Base-by-base conservation (phyloP, 2,329 filamentous ascomycete genomes). In the Emericellopsis atlantica region DNA sequence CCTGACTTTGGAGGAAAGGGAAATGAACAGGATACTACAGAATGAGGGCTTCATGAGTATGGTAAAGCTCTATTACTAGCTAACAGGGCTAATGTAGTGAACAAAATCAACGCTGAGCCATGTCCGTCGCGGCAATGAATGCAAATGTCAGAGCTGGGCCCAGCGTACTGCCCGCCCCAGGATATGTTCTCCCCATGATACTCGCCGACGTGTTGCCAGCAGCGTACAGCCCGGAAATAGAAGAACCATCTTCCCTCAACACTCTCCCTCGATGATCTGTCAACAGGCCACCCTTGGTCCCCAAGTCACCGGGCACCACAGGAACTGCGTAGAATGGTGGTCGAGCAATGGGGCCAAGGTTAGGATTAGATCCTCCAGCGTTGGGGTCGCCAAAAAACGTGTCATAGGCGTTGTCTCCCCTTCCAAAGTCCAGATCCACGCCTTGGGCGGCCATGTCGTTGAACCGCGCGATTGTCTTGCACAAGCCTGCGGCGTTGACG, bases 71-170 rank as follows among this genome's bases (percentile, higher is more conserved):
- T 26, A 10, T 26, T 26, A 26, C 24, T 26, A 26, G 24, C 10
- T 10, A 6, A 26, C 6, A 10, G 6, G 10, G 10, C 10, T 10
- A 26, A 6, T 6, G 10, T 10, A 26, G 24, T 26, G 24, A 26
- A 26, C 10, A 6, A 10, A 26, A 26, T 26, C 24, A 26, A 6
- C 6, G 10, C 15, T 36, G 6, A 4, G 34, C 34, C 14, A 36
- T 36, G 18, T 42, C 40, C 14, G 24, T 43, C 7, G 41, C 43
- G 16, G 56, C 56, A 37, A 56, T 47, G 38, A 49, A 62, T 3
- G 45, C 57, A 55, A 61, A 61, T 4, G 56, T 58, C 49, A 63
- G 42, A 0, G 50, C 59, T 9, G 59, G 59, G 0, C 59, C 59
- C 36, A 64, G 42, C 4, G 56, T 62, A 8, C 47, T 45, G 5